These are phyloP conservation scores for Botrytis porri DNA, from an alignment of 2,329 filamentous ascomycete species.

Conservation along the genomic window DNA sequence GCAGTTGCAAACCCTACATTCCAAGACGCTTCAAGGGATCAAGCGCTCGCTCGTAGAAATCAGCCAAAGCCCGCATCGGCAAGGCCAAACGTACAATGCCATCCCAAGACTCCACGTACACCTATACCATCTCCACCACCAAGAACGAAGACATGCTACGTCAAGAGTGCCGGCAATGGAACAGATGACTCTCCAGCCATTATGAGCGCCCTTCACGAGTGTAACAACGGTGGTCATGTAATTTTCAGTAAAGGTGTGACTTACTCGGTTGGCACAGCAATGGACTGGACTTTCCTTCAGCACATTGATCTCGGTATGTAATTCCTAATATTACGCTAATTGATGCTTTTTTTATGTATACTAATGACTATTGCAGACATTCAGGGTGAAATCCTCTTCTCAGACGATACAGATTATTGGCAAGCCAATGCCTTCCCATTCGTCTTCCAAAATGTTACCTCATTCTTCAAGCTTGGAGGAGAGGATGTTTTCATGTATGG, in stretches of 20 bases:
- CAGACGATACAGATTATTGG: conserved; percentile 68
- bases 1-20: conserved; percentile 29
- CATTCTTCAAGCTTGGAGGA: conserved; percentile 66
- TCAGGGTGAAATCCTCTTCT: conserved; percentile 59
- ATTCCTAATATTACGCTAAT: background rate
- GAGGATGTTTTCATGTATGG: conserved; percentile 67
- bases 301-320: conserved; percentile 57
- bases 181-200: conserved; percentile 45
- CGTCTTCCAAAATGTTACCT: conserved; percentile 62
- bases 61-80: conserved; percentile 28
- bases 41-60: conserved; percentile 19
- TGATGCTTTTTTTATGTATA: background rate
- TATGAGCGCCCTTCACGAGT: conserved; percentile 52
- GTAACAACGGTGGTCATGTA: conserved; percentile 60
- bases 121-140: conserved; percentile 25
- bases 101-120: conserved; percentile 29
- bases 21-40: conserved; percentile 23
- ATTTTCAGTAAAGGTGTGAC: conserved; percentile 51
- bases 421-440: conserved; percentile 61
- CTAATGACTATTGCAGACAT: conserved; percentile 44
- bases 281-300: conserved; percentile 63
- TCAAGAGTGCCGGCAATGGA: conserved; percentile 31
- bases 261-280: conserved; percentile 61
- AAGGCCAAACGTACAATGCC: conserved; percentile 28
- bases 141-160: conserved; percentile 32